These are phyloP conservation scores for Guillardia theta DNA, from an alignment of 78 protist genomes.

Conservation along the genomic window DNA sequence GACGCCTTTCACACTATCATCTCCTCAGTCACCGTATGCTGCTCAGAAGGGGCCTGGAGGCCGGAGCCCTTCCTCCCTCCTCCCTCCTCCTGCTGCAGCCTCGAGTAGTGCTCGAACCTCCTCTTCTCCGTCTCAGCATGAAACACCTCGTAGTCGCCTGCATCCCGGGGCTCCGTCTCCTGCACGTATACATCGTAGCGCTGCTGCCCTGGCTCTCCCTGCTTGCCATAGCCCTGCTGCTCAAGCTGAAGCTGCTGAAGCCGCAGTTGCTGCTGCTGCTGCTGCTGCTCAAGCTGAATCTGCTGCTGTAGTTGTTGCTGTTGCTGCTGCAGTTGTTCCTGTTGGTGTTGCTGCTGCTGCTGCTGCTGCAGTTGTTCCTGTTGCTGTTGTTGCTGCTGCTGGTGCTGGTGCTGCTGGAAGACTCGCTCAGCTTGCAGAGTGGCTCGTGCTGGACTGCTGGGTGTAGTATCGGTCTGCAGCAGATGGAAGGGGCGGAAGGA, in stretches of 20 bases:
- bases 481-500: too few relatives aligned
- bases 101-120: neutral
- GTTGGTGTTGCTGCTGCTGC: neutral
- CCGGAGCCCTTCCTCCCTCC: too few relatives aligned
- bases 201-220: too few relatives aligned
- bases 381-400: neutral
- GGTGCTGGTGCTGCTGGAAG: neutral
- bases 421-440: neutral
- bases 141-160: too few relatives aligned
- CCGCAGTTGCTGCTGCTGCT: neutral
- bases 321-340: neutral
- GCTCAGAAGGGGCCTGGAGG: neutral
- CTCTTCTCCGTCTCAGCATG: too few relatives aligned
- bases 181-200: too few relatives aligned
- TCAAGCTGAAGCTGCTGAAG: slow-evolving; percentile 25
- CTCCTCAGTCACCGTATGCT: too few relatives aligned
- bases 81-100: too few relatives aligned
- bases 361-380: neutral
- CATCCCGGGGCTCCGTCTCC: too few relatives aligned
- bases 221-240: neutral
- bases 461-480: neutral
- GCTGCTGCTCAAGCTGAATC: neutral
- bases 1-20: too few relatives aligned
- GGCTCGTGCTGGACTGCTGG: neutral
- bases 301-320: neutral